Conservation (phyloP, 1,284 basidiomycete genomes). For the Polyporus tsugae region DNA sequence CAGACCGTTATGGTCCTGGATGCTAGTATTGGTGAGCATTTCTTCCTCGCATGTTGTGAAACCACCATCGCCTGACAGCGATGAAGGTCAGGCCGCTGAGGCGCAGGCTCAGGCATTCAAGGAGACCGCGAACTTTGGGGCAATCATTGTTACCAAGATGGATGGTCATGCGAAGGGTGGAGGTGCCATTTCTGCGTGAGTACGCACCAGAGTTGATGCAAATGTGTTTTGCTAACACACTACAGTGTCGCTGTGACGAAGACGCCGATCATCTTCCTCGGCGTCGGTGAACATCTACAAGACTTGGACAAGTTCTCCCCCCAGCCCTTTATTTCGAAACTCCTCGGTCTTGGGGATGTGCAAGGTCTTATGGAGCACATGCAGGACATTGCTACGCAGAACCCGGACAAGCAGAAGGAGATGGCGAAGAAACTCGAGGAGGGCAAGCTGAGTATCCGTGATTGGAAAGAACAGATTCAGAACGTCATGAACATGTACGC, state of each 20-base stretch:
- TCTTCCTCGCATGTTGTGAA: not conserved
- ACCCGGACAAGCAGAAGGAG: slow-evolving; percentile 97
- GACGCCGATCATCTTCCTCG: slow-evolving; percentile 98
- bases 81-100: slow-evolving; percentile 94
- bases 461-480: slow-evolving; percentile 97
- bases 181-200: slow-evolving; percentile 98
- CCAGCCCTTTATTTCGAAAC: slow-evolving; percentile 96
- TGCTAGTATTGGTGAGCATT: slow-evolving; percentile 77
- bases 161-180: slow-evolving; percentile 99
- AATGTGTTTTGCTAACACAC: slow-evolving; percentile 22
- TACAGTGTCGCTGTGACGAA: slow-evolving; percentile 94
- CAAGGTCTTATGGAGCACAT: slow-evolving; percentile 98
- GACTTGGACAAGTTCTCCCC: slow-evolving; percentile 97
- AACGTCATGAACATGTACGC: slow-evolving; percentile 97
- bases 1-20: slow-evolving; percentile 93
- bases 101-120: slow-evolving; percentile 97
- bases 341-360: slow-evolving; percentile 95
- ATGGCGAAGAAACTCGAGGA: slow-evolving; percentile 99
- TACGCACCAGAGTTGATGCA: slow-evolving; percentile 28
- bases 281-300: slow-evolving; percentile 96
- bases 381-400: slow-evolving; percentile 92
- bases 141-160: slow-evolving; percentile 99
- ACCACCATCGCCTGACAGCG: slow-evolving; percentile 12
- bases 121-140: slow-evolving; percentile 96
- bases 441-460: slow-evolving; percentile 95